A percentile compares a stretch with the other conserved stretches of the same genome.
phyloP scores from a whole-genome alignment of 345 rosid species.

The Erysimum cheiranthoides region DNA sequence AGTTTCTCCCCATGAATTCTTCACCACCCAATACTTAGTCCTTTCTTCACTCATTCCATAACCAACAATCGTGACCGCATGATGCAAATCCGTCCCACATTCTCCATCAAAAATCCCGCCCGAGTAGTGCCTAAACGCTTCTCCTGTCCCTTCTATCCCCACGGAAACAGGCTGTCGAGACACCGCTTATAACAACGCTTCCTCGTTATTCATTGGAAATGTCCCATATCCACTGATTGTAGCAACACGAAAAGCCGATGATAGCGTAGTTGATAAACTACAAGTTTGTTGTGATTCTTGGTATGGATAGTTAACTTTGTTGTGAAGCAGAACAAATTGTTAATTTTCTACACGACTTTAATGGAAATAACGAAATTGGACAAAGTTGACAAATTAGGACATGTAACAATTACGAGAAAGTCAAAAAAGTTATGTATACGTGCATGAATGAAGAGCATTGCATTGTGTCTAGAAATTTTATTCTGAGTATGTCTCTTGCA shows the following conservation, averaged over 20 bases:
- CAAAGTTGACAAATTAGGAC: too few species aligned
- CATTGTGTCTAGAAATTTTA: too few species aligned
- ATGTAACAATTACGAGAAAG: too few species aligned
- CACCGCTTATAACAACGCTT: constrained; percentile 30
- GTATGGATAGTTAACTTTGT: constrained; percentile 56
- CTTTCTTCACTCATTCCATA: constrained; percentile 50
- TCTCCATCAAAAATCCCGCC: constrained; percentile 49
- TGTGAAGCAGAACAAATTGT: too few species aligned
- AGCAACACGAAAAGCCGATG: constrained; percentile 8
- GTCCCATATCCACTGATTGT: constrained; percentile 39
- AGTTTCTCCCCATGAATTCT: constrained; percentile 60
- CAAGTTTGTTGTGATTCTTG: constrained; percentile 45
- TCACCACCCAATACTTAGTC: constrained; percentile 54
- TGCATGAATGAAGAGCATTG: too few species aligned
- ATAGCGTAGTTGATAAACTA: constrained; percentile 43
- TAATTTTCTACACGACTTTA: too few species aligned
- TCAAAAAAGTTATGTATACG: too few species aligned
- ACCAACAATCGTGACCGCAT: constrained; percentile 56
- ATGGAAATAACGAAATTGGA: too few species aligned
- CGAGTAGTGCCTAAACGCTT: constrained; percentile 41
- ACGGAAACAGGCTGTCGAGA: constrained; percentile 56
- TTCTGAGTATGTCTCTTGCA: too few species aligned
- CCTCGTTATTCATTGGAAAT: constrained; percentile 27
- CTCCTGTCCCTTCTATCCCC: constrained; percentile 45
- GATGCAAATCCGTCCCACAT: constrained; percentile 48